Base-by-base conservation (phyloP, 1,284 basidiomycete species). In the Sanghuangporus weigelae region DNA sequence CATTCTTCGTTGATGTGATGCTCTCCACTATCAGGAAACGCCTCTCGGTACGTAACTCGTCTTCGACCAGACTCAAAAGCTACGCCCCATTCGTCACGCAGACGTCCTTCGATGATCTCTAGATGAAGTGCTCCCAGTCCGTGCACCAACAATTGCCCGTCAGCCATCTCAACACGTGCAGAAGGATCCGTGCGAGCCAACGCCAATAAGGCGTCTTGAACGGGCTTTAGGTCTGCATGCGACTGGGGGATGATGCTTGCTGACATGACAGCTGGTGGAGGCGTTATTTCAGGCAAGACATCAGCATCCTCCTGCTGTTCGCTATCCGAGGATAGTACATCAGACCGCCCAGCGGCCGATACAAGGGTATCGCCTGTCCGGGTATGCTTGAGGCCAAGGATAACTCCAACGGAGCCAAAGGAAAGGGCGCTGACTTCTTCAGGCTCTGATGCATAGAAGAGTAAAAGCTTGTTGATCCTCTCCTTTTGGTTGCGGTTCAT, bases 281-380 rank as follows among this genome's bases (percentile, higher is more conserved):
- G 84, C 6, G 80, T 78, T 59, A 95, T 93, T 50, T 87, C 83
- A 40, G 82, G 82, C 66, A 91, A 77, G 7, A 83, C 75, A 19
- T 81, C 71, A 2, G 70, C 55, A 36, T 72, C 66, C 70, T 57
- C 69, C 72, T 51, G 66, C 67, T 36, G 59, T 48, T 61, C 63
- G 48, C 39, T 70, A 68, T 23, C 76, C 66, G 4, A 73, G 1
- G 53, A 3, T 19, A n/a, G 40, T 7, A 12, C n/a, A 4, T 16
- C 35, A 14, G 39, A 36, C 19, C 49, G 56, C 11, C 36, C 44
- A 36, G 14, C 38, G n/a, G 62, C 40, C 11, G 85, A 81, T 14
- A 89, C 79, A 26, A 96, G 80, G 0, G 93, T 95, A 69, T 96
- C 93, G n/a, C 93, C 93, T 7, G 93, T 95, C 39, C 90, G 84